phyloP scores from a whole-genome alignment of 257 asterid genomes.

The Leptodermis oblonga region DNA sequence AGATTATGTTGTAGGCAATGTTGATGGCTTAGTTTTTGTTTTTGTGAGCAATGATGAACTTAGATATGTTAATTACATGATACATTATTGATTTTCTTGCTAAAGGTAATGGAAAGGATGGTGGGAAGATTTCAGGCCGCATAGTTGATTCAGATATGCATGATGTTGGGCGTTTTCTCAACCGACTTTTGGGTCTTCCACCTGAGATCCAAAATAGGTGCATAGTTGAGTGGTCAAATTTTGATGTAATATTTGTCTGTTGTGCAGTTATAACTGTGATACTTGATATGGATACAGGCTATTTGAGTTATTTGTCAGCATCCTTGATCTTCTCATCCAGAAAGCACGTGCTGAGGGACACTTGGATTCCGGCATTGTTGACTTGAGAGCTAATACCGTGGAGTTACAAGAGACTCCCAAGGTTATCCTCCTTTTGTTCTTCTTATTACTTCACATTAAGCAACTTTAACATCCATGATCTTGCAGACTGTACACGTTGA shows the following conservation, averaged over 20 bases:
- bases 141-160: conserved; percentile 92
- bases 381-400: conserved; percentile 73
- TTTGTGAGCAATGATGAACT: background rate
- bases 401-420: conserved; percentile 75
- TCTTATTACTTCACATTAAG: conserved; percentile 26
- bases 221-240: conserved; percentile 24
- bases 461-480: conserved; percentile 25
- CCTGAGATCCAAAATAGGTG: conserved; percentile 93
- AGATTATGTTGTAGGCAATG: background rate
- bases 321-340: conserved; percentile 69
- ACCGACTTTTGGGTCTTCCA: conserved; percentile 90
- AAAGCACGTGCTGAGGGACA: conserved; percentile 87
- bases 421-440: conserved; percentile 41
- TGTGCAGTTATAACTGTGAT: conserved; percentile 22
- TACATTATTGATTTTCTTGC: background rate
- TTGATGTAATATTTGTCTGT: conserved; percentile 2
- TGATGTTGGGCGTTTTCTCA: conserved; percentile 96
- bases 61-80: background rate
- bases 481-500: conserved; percentile 95
- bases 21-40: background rate
- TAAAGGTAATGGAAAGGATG: conserved; percentile 74
- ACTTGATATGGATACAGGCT: conserved; percentile 57
- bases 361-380: conserved; percentile 93
- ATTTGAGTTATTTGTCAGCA: conserved; percentile 85
- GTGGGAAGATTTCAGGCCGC: conserved; percentile 72